Evolutionary conservation across 2,329 filamentous ascomycete genomes (phyloP), one percentile per base, ranked within the genome.

Genomic region (Talaromyces funiculosus): DNA sequence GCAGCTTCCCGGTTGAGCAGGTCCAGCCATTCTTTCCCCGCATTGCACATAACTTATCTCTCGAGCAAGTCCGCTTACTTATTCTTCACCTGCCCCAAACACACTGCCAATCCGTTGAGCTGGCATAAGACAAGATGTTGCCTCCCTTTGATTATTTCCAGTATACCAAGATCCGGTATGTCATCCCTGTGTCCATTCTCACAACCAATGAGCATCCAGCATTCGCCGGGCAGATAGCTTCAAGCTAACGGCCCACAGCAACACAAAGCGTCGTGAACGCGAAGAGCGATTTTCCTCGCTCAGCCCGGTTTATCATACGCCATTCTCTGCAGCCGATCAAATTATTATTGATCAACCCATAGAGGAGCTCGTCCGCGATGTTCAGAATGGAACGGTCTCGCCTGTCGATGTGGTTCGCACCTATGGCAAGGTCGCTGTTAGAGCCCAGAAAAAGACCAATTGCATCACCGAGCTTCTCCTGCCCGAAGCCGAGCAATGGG

Each of bases 401-500:
- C 87, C 92, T 0, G 72, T 87, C 24, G 86, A 91, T 63, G 84
- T 97, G 51, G 84, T 97, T n/a, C 85, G 81, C 62, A 86, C 91
- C 10, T 97, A 97, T 72, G 89, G 89, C 68, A 96, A 95, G 74
- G 87, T 93, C 20, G 89, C 92, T 0, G 72, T 96, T 57, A 88
- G 86, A 69, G 92, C 91, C 1, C 93, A 97, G 22, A 82, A 87
- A 64, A 88, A 88, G 75, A 96, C 92, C 2, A 97, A 97, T 73
- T 95, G 90, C 70, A 77, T 95, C 12, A 97, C 93, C 0, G 92
- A 97, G 75, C 80, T 97, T 60, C 84, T 97, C 78, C 82, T 97
- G 38, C 81, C 84, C 0, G 87, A 88, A 59, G 90, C 91, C 0
- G 90, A 96, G 74, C 75, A 79, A 58, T 96, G 91, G 90, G 72